These are phyloP conservation scores for Debaryomycetaceae sp. DNA, from an alignment of 1,139 yeast genomes.

Conservation along the genomic window DNA sequence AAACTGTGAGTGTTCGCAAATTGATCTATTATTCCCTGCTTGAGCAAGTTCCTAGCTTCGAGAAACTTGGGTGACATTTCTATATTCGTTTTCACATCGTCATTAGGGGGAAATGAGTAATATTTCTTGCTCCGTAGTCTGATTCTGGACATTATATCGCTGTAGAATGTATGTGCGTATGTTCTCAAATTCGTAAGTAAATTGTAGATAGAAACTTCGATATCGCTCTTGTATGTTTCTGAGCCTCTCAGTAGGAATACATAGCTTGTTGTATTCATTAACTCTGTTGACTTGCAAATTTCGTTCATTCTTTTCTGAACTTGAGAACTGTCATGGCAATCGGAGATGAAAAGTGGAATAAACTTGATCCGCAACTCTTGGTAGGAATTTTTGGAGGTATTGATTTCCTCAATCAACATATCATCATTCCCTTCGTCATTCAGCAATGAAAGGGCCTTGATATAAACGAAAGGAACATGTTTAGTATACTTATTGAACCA, in stretches of 20 bases:
- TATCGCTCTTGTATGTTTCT: slow-evolving; percentile 20
- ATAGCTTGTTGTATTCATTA: slow-evolving; percentile 30
- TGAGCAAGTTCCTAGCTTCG: slow-evolving; percentile 39
- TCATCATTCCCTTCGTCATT: slow-evolving; percentile 14
- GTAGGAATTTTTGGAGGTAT: slow-evolving; percentile 16
- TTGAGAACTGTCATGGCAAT: slow-evolving; percentile 7
- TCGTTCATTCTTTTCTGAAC: slow-evolving; percentile 19
- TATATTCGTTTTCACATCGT: slow-evolving; percentile 25
- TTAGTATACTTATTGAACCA: slow-evolving; percentile 38
- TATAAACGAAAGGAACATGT: slow-evolving; percentile 33
- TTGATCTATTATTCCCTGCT: slow-evolving; percentile 35
- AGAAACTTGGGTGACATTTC: slow-evolving; percentile 36
- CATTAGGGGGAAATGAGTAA: slow-evolving; percentile 31
- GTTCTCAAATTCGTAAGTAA: slow-evolving; percentile 29
- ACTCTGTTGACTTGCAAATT: slow-evolving; percentile 27
- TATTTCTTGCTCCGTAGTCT: slow-evolving; percentile 37
- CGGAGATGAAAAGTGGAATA: slow-evolving; percentile 24
- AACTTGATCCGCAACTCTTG: slow-evolving; percentile 20
- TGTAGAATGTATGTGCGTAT: slow-evolving; percentile 34
- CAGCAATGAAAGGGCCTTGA: slow-evolving; percentile 20
- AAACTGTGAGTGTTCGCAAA: slow-evolving; percentile 33
- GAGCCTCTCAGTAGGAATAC: slow-evolving; percentile 19
- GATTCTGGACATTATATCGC: slow-evolving; percentile 27
- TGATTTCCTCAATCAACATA: slow-evolving; percentile 17
- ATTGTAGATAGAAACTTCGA: slow-evolving; percentile 27